Evolutionary conservation across 495 filamentous ascomycete species (phyloP).

Genomic region (Penicillium angulare): DNA sequence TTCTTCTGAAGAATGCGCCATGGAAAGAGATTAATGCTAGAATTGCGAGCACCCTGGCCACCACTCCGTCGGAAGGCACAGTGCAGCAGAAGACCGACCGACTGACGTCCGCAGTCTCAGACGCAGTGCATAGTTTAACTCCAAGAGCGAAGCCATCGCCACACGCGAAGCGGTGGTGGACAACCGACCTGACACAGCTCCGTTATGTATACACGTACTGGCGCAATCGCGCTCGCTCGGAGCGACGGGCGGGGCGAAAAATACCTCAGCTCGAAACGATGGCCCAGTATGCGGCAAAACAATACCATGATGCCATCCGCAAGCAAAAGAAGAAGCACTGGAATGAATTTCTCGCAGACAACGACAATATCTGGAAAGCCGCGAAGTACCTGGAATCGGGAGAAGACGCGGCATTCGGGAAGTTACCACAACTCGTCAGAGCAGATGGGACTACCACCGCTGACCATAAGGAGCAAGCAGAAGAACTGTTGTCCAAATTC

Average conservation of each 20-base stretch:
- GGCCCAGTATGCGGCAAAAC: slow-evolving; percentile 16
- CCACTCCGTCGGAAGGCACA: slow-evolving; percentile 15
- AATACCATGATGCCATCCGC: slow-evolving; percentile 22
- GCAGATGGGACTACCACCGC: slow-evolving; percentile 14
- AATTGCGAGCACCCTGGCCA: slow-evolving; percentile 10
- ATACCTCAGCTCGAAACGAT: slow-evolving; percentile 17
- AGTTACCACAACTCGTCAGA: slow-evolving; percentile 15
- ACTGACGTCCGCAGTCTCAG: slow-evolving; percentile 11
- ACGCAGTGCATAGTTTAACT: slow-evolving; percentile 8
- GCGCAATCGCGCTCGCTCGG: slow-evolving; percentile 13
- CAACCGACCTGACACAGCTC: slow-evolving; percentile 11
- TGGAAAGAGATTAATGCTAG: slow-evolving; percentile 28
- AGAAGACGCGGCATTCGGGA: slow-evolving; percentile 16
- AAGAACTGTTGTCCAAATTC: slow-evolving; percentile 25
- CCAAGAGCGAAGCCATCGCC: slow-evolving; percentile 15
- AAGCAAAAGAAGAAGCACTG: slow-evolving; percentile 27
- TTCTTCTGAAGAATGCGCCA: slow-evolving; percentile 30
- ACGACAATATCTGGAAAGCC: slow-evolving; percentile 28
- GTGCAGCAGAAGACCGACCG: slow-evolving; percentile 22
- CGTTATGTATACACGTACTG: slow-evolving; percentile 9
- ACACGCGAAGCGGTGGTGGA: slow-evolving; percentile 18
- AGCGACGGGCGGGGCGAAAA: slow-evolving; percentile 10
- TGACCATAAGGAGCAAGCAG: slow-evolving; percentile 19
- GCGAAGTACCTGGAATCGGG: slow-evolving; percentile 22
- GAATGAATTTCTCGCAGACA: slow-evolving; percentile 25